A percentile compares a stretch with the other conserved stretches of the same genome.
Evolutionary conservation across 306 rosid genomes (phyloP).

Genomic region (Ceratonia siliqua): DNA sequence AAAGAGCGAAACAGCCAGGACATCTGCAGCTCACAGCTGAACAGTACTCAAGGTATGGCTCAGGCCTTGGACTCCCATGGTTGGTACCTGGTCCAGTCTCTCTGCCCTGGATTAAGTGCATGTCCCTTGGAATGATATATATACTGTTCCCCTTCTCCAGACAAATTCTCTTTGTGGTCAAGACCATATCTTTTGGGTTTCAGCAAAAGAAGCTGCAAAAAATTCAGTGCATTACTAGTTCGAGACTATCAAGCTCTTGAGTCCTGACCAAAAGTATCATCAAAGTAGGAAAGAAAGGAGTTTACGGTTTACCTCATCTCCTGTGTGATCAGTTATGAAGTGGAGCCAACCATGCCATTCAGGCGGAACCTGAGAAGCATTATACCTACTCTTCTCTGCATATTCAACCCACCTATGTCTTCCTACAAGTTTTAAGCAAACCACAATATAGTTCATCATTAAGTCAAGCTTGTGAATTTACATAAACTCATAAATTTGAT

Average conservation of each 20-base stretch:
- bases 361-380: slow-evolving; percentile 97
- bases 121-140: slow-evolving; percentile 98
- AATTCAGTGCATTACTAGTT: slow-evolving; percentile 19
- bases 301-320: slow-evolving; percentile 85
- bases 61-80: slow-evolving; percentile 80
- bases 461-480: background rate
- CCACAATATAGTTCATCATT: slow-evolving; percentile 12
- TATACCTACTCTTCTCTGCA: slow-evolving; percentile 88
- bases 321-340: slow-evolving; percentile 86
- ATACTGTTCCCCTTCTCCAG: slow-evolving; percentile 87
- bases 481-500: background rate
- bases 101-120: slow-evolving; percentile 88
- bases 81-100: slow-evolving; percentile 95
- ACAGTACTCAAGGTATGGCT: slow-evolving; percentile 24
- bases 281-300: slow-evolving; percentile 16
- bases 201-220: slow-evolving; percentile 82
- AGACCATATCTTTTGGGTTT: slow-evolving; percentile 81
- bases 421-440: slow-evolving; percentile 55
- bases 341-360: slow-evolving; percentile 99
- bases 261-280: slow-evolving; percentile 14
- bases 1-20: slow-evolving; percentile 4
- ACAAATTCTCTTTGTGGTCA: slow-evolving; percentile 83
- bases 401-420: slow-evolving; percentile 99
- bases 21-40: slow-evolving; percentile 21
- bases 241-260: background rate